Percentiles rank a stretch among this genome's conserved stretches.
These are phyloP conservation scores for Quercus lobata DNA, from an alignment of 331 rosid species.

Conservation along the genomic window DNA sequence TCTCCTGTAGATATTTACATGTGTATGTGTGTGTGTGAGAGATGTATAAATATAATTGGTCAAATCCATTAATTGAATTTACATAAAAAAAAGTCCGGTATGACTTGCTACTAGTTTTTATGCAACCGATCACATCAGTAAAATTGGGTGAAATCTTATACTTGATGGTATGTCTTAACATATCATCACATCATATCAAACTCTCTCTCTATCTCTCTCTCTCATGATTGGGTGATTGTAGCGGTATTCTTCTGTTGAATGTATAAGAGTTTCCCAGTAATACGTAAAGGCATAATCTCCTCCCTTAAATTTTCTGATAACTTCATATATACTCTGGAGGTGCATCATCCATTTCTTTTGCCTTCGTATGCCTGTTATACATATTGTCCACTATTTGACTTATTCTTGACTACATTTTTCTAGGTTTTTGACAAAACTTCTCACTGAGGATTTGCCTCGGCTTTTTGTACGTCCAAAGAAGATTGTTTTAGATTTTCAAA, in stretches of 20 bases:
- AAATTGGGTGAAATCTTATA: not conserved
- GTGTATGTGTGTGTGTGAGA: not conserved
- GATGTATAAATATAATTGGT: no score
- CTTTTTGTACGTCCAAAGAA: slow-evolving; percentile 97
- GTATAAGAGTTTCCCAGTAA: not conserved
- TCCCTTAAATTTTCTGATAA: not conserved
- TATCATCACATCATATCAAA: not conserved
- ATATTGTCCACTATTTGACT: slow-evolving; percentile 7
- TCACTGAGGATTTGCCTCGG: slow-evolving; percentile 89
- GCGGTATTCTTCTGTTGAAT: not conserved
- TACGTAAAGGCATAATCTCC: not conserved
- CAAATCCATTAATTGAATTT: not conserved
- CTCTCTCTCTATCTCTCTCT: not conserved
- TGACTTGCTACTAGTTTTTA: not conserved
- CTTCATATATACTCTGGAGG: not conserved
- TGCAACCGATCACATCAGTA: not conserved
- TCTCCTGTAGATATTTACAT: no score
- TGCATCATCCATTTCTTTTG: not conserved
- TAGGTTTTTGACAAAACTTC: slow-evolving; percentile 97
- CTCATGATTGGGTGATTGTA: not conserved
- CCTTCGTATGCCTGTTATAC: not conserved
- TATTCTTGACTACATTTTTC: slow-evolving; percentile 11
- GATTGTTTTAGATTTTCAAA: slow-evolving; percentile 93
- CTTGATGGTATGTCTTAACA: not conserved
- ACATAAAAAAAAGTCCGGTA: not conserved